Conservation (phyloP, 1,284 basidiomycete genomes). For the Ustilago trichophora region DNA sequence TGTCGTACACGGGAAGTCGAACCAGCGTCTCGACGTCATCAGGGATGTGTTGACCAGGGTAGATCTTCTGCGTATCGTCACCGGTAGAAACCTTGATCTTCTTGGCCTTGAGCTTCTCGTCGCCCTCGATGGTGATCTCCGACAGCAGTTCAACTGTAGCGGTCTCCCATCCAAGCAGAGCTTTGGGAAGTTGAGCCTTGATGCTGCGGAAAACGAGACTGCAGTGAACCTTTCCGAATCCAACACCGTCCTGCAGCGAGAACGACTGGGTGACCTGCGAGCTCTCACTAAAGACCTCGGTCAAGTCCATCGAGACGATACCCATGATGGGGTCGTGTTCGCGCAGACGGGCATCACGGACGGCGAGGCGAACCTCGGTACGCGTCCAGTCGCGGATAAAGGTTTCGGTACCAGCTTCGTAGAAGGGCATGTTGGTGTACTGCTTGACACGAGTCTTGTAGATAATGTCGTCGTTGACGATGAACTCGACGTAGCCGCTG, state of each 20-base stretch:
- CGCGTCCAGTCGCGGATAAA: slow-evolving; percentile 78
- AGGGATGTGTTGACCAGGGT: slow-evolving; percentile 67
- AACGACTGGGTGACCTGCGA: slow-evolving; percentile 72
- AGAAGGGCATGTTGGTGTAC: slow-evolving; percentile 75
- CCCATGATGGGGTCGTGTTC: slow-evolving; percentile 79
- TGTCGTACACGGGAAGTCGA: slow-evolving; percentile 74
- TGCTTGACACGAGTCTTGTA: slow-evolving; percentile 70
- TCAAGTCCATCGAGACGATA: slow-evolving; percentile 69
- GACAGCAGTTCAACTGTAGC: slow-evolving; percentile 74
- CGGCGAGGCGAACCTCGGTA: slow-evolving; percentile 75
- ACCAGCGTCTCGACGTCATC: slow-evolving; percentile 49
- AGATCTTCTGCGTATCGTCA: slow-evolving; percentile 68
- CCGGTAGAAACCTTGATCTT: slow-evolving; percentile 70
- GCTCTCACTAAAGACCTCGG: slow-evolving; percentile 57
- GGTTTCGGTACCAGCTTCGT: slow-evolving; percentile 76
- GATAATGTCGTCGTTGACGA: slow-evolving; percentile 72
- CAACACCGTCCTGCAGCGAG: slow-evolving; percentile 75
- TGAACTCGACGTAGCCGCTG: slow-evolving; percentile 71
- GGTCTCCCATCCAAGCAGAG: slow-evolving; percentile 77
- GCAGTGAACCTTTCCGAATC: slow-evolving; percentile 72
- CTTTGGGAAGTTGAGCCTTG: slow-evolving; percentile 72
- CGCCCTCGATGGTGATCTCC: slow-evolving; percentile 66
- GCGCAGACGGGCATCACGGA: slow-evolving; percentile 73
- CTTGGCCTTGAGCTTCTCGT: slow-evolving; percentile 67
- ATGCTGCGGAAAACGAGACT: slow-evolving; percentile 70